phyloP scores from a whole-genome alignment of 306 rosid species.

The Rosa multiflora region DNA sequence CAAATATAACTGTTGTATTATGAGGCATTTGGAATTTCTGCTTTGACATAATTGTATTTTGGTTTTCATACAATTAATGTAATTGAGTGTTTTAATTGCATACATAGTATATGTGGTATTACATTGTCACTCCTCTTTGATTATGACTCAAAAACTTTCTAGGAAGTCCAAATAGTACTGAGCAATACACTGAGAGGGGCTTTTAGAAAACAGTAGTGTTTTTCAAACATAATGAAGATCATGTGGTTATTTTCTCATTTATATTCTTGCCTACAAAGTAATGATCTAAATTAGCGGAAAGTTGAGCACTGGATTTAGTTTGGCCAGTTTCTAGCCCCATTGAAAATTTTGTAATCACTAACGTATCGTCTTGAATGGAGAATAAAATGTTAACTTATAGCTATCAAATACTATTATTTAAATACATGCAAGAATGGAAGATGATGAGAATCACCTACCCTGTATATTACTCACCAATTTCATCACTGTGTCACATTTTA shows the following conservation, averaged over 20 bases:
- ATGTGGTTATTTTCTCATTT: neutral
- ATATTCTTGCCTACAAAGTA: neutral
- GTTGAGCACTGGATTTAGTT: neutral
- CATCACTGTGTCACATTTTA: neutral
- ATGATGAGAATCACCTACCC: neutral
- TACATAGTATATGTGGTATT: neutral
- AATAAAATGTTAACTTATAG: neutral
- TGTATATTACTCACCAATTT: conserved; percentile 9
- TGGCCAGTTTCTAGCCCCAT: neutral
- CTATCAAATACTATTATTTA: neutral
- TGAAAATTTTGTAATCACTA: conserved; percentile 1
- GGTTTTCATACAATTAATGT: neutral
- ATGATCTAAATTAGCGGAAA: neutral
- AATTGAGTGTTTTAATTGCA: neutral
- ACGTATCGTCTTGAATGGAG: conserved; percentile 1
- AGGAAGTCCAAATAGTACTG: neutral
- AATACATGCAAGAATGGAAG: neutral
- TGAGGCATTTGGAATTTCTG: conserved; percentile 3
- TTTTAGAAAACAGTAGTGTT: neutral
- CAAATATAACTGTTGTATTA: conserved; percentile 14
- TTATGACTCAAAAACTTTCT: neutral
- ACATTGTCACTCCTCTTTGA: neutral
- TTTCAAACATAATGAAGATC: neutral
- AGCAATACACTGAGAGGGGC: neutral
- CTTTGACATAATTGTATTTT: neutral